phyloP scores from a whole-genome alignment of 2,329 filamentous ascomycete genomes.

The Trichoderma citrinoviride region DNA sequence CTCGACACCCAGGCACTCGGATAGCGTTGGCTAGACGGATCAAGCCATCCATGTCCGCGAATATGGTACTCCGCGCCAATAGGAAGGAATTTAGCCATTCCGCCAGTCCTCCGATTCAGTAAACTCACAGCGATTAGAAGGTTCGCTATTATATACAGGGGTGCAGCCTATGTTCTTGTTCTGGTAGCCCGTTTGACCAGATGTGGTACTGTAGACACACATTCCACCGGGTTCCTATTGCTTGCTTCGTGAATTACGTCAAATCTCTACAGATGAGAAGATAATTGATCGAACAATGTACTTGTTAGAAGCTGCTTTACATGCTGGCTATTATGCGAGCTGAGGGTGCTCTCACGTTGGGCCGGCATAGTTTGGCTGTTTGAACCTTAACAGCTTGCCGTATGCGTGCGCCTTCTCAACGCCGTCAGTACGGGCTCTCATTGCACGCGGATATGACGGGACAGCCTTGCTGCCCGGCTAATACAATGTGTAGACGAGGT shows the following conservation, averaged over 20 bases:
- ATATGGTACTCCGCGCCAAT: constrained; percentile 25
- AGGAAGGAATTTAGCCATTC: constrained; percentile 27
- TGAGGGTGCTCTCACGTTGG: constrained; percentile 36
- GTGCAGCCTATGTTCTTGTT: constrained; percentile 34
- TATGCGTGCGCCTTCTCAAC: constrained; percentile 22
- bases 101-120: constrained; percentile 36
- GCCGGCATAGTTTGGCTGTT: constrained; percentile 35
- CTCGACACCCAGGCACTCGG: no score
- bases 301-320: background rate
- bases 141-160: constrained; percentile 36
- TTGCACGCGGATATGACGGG: constrained; percentile 27
- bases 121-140: constrained; percentile 33
- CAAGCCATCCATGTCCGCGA: constrained; percentile 22
- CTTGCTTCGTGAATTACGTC: constrained; percentile 30
- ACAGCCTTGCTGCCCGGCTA: constrained; percentile 25
- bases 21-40: no score
- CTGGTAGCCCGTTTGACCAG: constrained; percentile 35
- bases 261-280: constrained; percentile 39
- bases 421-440: constrained; percentile 21
- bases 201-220: constrained; percentile 22
- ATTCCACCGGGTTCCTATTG: constrained; percentile 31
- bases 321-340: background rate
- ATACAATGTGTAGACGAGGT: constrained; percentile 30
- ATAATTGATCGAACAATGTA: constrained; percentile 41
- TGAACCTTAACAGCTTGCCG: constrained; percentile 24